Evolutionary conservation across 2,329 filamentous ascomycete genomes (phyloP), one percentile per base, ranked within the genome.

Genomic region (Diaporthe sp.): DNA sequence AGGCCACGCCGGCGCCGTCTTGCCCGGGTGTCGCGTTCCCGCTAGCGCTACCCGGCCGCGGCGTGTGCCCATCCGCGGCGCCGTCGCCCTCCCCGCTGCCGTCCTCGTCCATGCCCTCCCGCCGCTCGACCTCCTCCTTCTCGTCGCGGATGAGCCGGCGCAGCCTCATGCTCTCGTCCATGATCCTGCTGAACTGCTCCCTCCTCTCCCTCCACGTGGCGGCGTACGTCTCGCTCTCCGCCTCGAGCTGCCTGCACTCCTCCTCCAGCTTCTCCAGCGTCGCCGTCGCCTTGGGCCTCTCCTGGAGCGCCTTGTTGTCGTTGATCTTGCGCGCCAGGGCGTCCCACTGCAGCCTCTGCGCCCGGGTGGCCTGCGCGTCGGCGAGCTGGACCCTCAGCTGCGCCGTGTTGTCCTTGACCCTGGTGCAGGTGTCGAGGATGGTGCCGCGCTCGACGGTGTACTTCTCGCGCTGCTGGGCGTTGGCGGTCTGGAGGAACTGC

Each of bases 81-180:
- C 84, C 89, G 20, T 79, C 79, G n/a, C 68, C 80, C 5, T 79
- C 82, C 0, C 79, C 82, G 76, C 88, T 88, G 7, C 86, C 89
- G 65, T 92, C 92, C 78, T 92, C 92, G 74, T 91, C 90, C 91
- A 95, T 95, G 42, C 95, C 95, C 83, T 97, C 95, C 73, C 95
- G 90, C 57, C 95, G 89, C 85, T 98, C 95, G 0, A 97, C 94
- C 85, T 98, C 95, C 83, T 98, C 96, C 85, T 98, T 98, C 87
- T 98, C 96, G 81, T 98, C 96, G 76, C 95, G 92, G 81, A 98
- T 98, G 83, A 97, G 89, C 67, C 94, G 90, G 75, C 96, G 88
- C 83, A 98, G 89, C 78, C 94, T 89, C 90, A 94, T 94, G n/a
- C 95, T 95, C 86, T 98, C 96, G 76, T 96, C 94, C 82, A 98